These are phyloP conservation scores for Eremothecium sinecaudum DNA, from an alignment of 1,139 yeast genomes.

Conservation along the genomic window DNA sequence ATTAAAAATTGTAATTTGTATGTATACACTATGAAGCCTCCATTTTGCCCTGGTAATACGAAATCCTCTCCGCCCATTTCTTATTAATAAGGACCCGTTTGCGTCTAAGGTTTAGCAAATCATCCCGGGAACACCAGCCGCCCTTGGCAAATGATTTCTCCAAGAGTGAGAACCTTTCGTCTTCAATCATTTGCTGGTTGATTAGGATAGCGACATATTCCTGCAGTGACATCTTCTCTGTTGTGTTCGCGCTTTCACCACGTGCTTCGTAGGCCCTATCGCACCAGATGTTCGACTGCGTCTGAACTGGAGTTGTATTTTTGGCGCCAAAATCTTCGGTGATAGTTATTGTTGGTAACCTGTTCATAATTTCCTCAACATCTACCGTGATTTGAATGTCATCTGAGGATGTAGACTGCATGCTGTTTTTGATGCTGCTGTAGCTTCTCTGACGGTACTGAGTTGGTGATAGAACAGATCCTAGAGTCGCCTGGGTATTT, in stretches of 20 bases:
- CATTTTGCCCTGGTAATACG: slow-evolving; percentile 18
- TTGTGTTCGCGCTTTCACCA: slow-evolving; percentile 3
- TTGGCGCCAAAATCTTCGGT: slow-evolving; percentile 19
- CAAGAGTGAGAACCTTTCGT: slow-evolving; percentile 19
- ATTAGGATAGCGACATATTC: slow-evolving; percentile 20
- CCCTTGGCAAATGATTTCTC: slow-evolving; percentile 19
- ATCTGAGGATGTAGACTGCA: slow-evolving; percentile 4
- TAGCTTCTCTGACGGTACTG: not conserved
- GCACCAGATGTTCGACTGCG: slow-evolving; percentile 18
- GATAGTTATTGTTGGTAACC: slow-evolving; percentile 20
- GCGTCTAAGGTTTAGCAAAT: slow-evolving; percentile 17
- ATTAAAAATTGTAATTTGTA: no score
- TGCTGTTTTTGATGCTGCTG: not conserved
- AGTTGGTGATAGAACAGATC: no score
- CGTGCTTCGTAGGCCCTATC: slow-evolving; percentile 15
- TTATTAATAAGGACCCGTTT: slow-evolving; percentile 22
- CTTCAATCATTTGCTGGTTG: slow-evolving; percentile 23
- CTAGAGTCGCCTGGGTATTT: slow-evolving; percentile 1
- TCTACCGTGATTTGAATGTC: slow-evolving; percentile 17
- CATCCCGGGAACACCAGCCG: slow-evolving; percentile 28
- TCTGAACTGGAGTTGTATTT: slow-evolving; percentile 14
- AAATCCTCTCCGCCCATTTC: slow-evolving; percentile 27
- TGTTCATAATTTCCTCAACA: slow-evolving; percentile 16
- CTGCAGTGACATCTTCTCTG: slow-evolving; percentile 15
- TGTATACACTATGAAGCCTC: slow-evolving; percentile 11